Conservation (phyloP, 345 rosid species). For the Acer negundo region DNA sequence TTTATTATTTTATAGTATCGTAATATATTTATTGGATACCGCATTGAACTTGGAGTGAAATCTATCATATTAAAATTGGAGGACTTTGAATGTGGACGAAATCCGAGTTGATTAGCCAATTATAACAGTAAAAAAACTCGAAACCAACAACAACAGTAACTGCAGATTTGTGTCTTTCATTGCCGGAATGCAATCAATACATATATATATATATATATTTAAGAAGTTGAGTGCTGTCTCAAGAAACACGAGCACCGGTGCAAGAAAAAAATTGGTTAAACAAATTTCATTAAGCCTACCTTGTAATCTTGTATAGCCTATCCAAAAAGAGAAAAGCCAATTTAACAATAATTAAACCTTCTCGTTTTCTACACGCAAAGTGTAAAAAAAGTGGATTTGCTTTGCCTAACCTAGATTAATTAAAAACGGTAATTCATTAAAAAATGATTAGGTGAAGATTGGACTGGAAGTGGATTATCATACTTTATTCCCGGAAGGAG, state of each 20-base stretch:
- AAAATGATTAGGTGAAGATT: slow-evolving; percentile 19
- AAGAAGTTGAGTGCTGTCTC: slow-evolving; percentile 33
- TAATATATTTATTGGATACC: too few relatives aligned
- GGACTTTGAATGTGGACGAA: not conserved
- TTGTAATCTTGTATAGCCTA: not conserved
- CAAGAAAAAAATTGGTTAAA: slow-evolving; percentile 9
- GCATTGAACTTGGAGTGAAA: not conserved
- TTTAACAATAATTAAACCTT: not conserved
- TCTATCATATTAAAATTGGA: not conserved
- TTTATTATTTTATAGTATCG: too few relatives aligned
- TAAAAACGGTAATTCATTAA: not conserved
- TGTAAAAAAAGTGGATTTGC: slow-evolving; percentile 20
- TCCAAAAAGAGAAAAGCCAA: not conserved
- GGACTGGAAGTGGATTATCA: not conserved
- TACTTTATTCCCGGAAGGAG: slow-evolving; percentile 10
- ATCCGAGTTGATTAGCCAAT: not conserved
- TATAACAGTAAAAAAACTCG: not conserved
- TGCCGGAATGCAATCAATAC: not conserved
- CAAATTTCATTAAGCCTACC: slow-evolving; percentile 19
- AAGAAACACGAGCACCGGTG: slow-evolving; percentile 18
- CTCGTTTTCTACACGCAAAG: slow-evolving; percentile 18
- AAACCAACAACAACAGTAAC: not conserved
- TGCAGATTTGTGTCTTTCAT: not conserved
- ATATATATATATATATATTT: too few relatives aligned
- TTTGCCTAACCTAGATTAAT: slow-evolving; percentile 28